Base-by-base conservation (phyloP, 805 yeast species). In the Lachancea sp. region DNA sequence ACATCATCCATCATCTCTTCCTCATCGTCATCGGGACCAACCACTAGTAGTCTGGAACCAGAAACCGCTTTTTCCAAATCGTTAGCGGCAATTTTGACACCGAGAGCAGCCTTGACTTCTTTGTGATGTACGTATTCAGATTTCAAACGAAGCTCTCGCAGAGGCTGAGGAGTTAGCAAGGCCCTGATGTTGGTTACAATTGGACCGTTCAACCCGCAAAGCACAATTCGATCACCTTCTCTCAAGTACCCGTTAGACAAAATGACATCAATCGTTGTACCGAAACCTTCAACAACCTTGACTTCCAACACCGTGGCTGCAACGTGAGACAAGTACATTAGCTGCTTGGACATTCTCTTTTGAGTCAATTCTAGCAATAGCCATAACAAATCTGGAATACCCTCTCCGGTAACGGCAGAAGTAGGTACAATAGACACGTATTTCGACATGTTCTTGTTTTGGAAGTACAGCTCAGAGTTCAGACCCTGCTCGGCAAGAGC, bases 21-120 rank as follows among this genome's bases (percentile, higher is more conserved):
- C 71, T 93, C 99, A 57, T 93, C 98, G 56, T 93, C 99, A 48
- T 87, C 96, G 53, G 90, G 95, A 36, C 96, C 96, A 53, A 90
- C 97, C 57, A 91, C 91, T 51, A 93, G 71, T 66, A 93, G 74
- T 65, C 99, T 79, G 19, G 99, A 93, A 71, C 99, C 99, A 38
- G 99, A 97, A 63, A 93, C 96, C 11, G 99, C 99, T 70, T 93
- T 91, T 61, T 93, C 99, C 56, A 93, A 78, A 64, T 93, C 99
- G 63, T 87, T 87, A 34, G 99, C 99, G 45, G 98, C 95, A 65
- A 93, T 88, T 77, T 93, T 90, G 46, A 93, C 97, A 79, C 99
- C 99, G 56, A 93, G 76, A 32, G 99, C 99, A 22, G 99, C 99
- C 73, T 91, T 93, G 48, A 93, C 98, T 70, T 91, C 95, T 66